phyloP scores from a whole-genome alignment of 1,284 basidiomycete genomes.

The Cutaneotrichosporon sp. region DNA sequence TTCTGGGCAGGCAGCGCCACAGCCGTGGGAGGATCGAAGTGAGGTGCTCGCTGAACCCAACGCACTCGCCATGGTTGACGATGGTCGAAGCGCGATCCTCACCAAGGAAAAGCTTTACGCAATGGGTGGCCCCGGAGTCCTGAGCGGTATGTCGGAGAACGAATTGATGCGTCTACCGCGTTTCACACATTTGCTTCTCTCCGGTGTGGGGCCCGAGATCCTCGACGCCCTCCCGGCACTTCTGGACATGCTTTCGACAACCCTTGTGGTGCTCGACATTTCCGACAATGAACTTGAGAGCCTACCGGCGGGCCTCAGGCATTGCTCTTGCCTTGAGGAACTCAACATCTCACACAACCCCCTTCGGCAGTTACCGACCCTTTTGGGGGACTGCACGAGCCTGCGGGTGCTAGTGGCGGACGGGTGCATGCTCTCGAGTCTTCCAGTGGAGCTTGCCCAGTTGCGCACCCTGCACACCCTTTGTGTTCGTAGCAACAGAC shows the following conservation, averaged over 20 bases:
- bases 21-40: conserved; percentile 23
- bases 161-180: conserved; percentile 53
- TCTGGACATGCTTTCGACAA: conserved; percentile 65
- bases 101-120: conserved; percentile 33
- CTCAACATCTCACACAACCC: conserved; percentile 89
- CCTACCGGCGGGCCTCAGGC: conserved; percentile 70
- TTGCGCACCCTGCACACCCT: conserved; percentile 76
- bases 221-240: conserved; percentile 64
- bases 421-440: conserved; percentile 67
- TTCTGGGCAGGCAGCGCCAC: conserved; percentile 8
- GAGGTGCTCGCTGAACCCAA: conserved; percentile 21
- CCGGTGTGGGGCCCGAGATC: conserved; percentile 63
- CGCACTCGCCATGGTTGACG: conserved; percentile 41
- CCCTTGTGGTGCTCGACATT: conserved; percentile 82
- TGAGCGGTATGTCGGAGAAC: conserved; percentile 19
- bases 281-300: conserved; percentile 77
- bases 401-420: conserved; percentile 87
- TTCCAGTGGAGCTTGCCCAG: conserved; percentile 64
- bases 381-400: conserved; percentile 67
- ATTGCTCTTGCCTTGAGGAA: conserved; percentile 80
- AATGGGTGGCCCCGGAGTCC: conserved; percentile 36
- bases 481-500: conserved; percentile 78
- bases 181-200: conserved; percentile 81
- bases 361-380: conserved; percentile 73
- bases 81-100: conserved; percentile 41